Evolutionary conservation across 1,284 basidiomycete genomes (phyloP), one percentile per base, ranked within the genome.

Genomic region (Ceratobasidium sp.): DNA sequence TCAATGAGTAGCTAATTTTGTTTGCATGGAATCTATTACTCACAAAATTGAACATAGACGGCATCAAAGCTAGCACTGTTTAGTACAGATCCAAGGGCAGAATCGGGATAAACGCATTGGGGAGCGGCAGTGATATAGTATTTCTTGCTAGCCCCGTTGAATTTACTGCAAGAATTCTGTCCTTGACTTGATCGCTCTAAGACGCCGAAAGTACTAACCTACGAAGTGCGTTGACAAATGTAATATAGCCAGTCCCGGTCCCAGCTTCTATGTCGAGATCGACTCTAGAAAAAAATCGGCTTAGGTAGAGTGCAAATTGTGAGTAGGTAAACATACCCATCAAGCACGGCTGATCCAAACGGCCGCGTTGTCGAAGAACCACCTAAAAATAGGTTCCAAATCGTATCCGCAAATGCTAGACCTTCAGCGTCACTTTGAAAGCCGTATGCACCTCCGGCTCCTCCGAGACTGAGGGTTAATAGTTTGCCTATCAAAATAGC

Each of bases 191-290:
- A 41, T 41, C 11, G 36, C 36, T 11, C 36, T 41, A 11, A 41
- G 36, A 11, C 11, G 36, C 7, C n/a, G 27, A 5, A 29, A 31
- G 7, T n/a, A 54, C 74, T 22, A 44, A 67, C 47, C 67, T 69
- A 3, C 87, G 87, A 63, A 90, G 86, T 75, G 84, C 82, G 74
- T 86, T 90, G 24, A 91, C 85, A 77, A 91, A 91, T 1, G 89
- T 85, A 8, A 84, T 84, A 80, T 90, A 91, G 47, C 86, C 84
- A 22, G 82, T 82, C n/a, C 86, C 85, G n/a, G 83, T 81, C 15
- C 90, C 90, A 47, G 86, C 85, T 81, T 91, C 90, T 78, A 91
- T 90, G 79, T 91, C 90, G 50, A 91, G 84, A 79, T 91, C 89
- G 65, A 91, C 85, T 19, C 90, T 91, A 76, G n/a, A 19, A 48